Base-by-base conservation (phyloP, 1,139 yeast genomes). In the Kluyveromyces sp. region DNA sequence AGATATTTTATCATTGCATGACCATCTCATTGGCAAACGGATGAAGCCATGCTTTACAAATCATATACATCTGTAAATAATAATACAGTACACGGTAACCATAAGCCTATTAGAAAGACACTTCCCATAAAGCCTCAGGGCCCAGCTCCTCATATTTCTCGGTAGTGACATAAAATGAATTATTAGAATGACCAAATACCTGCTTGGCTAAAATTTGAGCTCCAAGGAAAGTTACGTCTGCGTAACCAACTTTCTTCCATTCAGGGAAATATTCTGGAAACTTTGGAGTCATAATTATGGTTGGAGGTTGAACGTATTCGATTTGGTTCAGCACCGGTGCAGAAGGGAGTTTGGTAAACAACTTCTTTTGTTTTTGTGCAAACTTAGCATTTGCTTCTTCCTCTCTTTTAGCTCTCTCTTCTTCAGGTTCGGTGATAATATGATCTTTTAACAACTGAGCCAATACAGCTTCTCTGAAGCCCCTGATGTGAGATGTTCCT, bases 261-360 rank as follows among this genome's bases (percentile, higher is more conserved):
- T 87, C 96, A 1, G 95, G 87, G 66, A 92, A 92, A 63, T 92
- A 89, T 42, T 89, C 97, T 0, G 96, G 94, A 60, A 78, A 74
- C 55, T 82, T 83, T 28, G 82, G 79, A 43, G 79, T 61, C 53
- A 75, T 79, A 44, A 89, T 75, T 11, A 80, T 71, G 17, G 80
- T 78, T 15, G 97, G 97, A 1, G 83, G 89, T 64, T 89, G 96
- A 19, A 47, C 46, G 40, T 61, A 61, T 42, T 61, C 65, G 6
- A 60, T 38, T n/a, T 47, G 47, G 26, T 53, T 52, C 15, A 56
- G 39, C 6, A 30, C 33, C 9, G 36, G 31, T 9, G 64, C 59
- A 11, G 54, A 48, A 11, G 54, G 54, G 45, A 55, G 46, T 39
- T 49, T 53, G 42, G 57, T 58, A 32, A 49, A 53, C 26, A 22